Conservation (phyloP, 768 basidiomycete species). For the Tulasnella sp. region DNA sequence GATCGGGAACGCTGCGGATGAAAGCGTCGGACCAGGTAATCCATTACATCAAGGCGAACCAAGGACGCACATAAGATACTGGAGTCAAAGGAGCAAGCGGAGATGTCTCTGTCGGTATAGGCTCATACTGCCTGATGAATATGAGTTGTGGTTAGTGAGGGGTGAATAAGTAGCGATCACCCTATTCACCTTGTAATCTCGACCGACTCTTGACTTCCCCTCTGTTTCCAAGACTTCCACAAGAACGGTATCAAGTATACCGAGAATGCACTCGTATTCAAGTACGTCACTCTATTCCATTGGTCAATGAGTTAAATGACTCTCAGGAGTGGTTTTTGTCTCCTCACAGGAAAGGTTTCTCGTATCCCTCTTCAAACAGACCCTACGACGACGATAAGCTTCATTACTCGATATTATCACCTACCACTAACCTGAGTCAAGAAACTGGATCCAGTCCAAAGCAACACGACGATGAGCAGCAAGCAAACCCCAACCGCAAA, state of each 20-base stretch:
- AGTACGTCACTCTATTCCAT: slow-evolving; percentile 58
- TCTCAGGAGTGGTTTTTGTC: slow-evolving; percentile 10
- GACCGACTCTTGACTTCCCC: neutral
- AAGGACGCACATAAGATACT: too few relatives aligned
- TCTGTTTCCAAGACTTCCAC: slow-evolving; percentile 23
- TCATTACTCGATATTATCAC: slow-evolving; percentile 6
- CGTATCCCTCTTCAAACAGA: slow-evolving; percentile 52
- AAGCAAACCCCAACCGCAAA: slow-evolving; percentile 52
- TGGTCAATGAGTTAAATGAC: slow-evolving; percentile 3
- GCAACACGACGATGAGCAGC: slow-evolving; percentile 59
- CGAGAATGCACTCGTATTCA: slow-evolving; percentile 81
- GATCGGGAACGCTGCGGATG: too few relatives aligned
- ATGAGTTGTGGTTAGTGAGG: neutral
- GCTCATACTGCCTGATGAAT: neutral
- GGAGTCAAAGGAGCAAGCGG: too few relatives aligned
- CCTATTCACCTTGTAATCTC: neutral
- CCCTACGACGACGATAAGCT: slow-evolving; percentile 23
- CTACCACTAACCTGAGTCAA: slow-evolving; percentile 53
- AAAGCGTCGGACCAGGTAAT: too few relatives aligned
- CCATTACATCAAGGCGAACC: too few relatives aligned
- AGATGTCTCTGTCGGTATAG: neutral
- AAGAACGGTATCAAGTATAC: slow-evolving; percentile 61
- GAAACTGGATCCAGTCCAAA: slow-evolving; percentile 86
- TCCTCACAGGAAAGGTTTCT: slow-evolving; percentile 78
- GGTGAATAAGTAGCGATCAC: neutral